Percentiles rank a stretch among this genome's conserved stretches.
phyloP scores from a whole-genome alignment of 2,329 filamentous ascomycete genomes.

The Ophiostoma sp. region DNA sequence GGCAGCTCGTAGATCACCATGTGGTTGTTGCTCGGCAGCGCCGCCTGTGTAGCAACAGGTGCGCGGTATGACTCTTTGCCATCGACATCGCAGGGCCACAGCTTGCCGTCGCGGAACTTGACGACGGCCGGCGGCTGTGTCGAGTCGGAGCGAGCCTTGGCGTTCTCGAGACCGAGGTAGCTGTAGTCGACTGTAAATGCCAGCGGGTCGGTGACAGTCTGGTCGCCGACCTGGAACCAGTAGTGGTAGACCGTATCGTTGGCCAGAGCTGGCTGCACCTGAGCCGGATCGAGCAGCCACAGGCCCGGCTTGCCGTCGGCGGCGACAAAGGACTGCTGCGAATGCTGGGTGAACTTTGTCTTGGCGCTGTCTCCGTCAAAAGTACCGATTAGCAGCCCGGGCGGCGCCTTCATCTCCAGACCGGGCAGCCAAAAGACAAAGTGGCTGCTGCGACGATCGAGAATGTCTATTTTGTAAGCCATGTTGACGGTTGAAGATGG shows the following conservation, averaged over 20 bases:
- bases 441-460: constrained; percentile 21
- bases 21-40: constrained; percentile 29
- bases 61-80: constrained; percentile 16
- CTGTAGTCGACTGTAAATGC: constrained; percentile 1
- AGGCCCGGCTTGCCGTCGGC: constrained; percentile 41
- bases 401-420: constrained; percentile 14
- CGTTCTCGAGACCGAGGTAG: background rate
- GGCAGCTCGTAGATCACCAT: constrained; percentile 31
- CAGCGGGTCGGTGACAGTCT: background rate
- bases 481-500: background rate
- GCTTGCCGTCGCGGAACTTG: constrained; percentile 26
- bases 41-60: background rate
- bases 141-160: constrained; percentile 20
- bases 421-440: constrained; percentile 30
- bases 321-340: constrained; percentile 35
- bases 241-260: background rate
- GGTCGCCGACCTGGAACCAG: background rate
- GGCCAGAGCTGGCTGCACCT: constrained; percentile 18
- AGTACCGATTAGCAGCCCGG: constrained; percentile 13
- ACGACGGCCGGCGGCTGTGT: constrained; percentile 29
- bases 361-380: background rate
- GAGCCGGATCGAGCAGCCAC: constrained; percentile 37
- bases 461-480: constrained; percentile 24
- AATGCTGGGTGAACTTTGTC: constrained; percentile 19
- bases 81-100: constrained; percentile 28